Base-by-base conservation (phyloP, 1,284 basidiomycete species). In the Ganoderma multipileum region DNA sequence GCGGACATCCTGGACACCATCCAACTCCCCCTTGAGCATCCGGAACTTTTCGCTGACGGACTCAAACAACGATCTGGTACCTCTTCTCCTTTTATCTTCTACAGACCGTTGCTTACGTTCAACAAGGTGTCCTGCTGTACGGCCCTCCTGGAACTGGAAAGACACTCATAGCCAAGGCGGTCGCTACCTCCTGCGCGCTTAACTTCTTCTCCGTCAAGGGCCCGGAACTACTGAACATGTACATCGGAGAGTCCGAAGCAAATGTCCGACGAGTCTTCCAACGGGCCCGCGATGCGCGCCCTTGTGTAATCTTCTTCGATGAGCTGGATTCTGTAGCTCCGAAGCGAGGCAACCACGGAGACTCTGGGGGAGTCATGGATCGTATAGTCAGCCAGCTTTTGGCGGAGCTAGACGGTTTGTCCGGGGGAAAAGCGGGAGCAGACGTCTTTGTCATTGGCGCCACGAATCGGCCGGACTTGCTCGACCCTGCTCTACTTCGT, bases 201-300 rank as follows among this genome's bases (percentile, higher is more conserved):
- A 97, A 97, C 77, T 97, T 97, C 80, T 92, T 97, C 79, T 95
- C 94, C n/a, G 93, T 99, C 77, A 98, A 99, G 79, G 97, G 97
- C 0, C 97, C 97, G 1, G 97, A 99, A 76, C 85, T 99, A 39
- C 88, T 97, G 55, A 98, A 98, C 79, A 98, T 98, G 90, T 99
- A 98, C 80, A 99, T 99, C 75, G 97, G 97, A 73, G 97, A 99
- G 83, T 98, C 96, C 7, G 98, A 99, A 80, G 95, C 96, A 42
- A 97, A 97, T 77, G 95, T 99, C 42, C 91, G 98, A 14, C 86
- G 92, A 7, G 90, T 99, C 1, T 99, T 99, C 78, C 93, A 95
- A 76, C 89, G 91, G 26, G 98, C 98, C 14, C 85, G 95, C 63
- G 95, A 96, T 81, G 95, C 95, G 0, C 90, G 89, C 61, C 95